These are phyloP conservation scores for Leccinum longicurvipes DNA, from an alignment of 768 basidiomycete genomes.

Conservation along the genomic window DNA sequence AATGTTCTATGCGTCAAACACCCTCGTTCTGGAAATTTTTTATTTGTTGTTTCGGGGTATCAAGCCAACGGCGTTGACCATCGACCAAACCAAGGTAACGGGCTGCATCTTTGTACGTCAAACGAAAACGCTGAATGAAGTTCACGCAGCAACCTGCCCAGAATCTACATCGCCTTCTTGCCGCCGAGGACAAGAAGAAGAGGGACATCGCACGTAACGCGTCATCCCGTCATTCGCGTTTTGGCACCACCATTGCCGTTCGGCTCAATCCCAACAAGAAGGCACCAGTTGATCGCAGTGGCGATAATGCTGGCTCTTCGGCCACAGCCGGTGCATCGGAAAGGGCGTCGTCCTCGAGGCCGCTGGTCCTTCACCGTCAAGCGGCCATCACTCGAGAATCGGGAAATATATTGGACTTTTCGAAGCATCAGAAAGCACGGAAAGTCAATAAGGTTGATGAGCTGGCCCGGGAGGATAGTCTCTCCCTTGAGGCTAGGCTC, in stretches of 20 bases:
- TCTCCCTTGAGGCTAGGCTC: constrained; percentile 59
- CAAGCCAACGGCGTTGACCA: constrained; percentile 54
- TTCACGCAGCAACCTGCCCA: constrained; percentile 58
- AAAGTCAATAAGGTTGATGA: constrained; percentile 65
- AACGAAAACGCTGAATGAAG: constrained; percentile 10
- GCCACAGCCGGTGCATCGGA: constrained; percentile 18
- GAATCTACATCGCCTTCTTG: constrained; percentile 72
- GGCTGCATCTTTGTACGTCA: constrained; percentile 2
- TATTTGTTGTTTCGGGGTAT: constrained; percentile 86
- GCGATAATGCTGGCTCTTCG: constrained; percentile 23
- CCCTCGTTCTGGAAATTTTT: constrained; percentile 87
- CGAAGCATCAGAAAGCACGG: constrained; percentile 57
- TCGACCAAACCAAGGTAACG: constrained; percentile 63
- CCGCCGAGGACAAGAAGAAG: constrained; percentile 66
- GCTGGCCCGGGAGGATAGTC: constrained; percentile 61
- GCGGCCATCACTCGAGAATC: constrained; percentile 71
- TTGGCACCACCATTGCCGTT: constrained; percentile 92
- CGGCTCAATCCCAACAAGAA: constrained; percentile 60
- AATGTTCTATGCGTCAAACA: constrained; percentile 85
- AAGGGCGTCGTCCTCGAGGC: constrained; percentile 37
- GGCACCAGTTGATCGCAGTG: constrained; percentile 14
- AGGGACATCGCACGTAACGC: constrained; percentile 51
- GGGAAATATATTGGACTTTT: constrained; percentile 67
- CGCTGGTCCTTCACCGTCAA: constrained; percentile 83
- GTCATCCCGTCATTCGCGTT: constrained; percentile 86